Percentiles rank a stretch among this genome's conserved stretches.
Conservation (phyloP, 129 eudicot genomes). For the Oenanthe sinensis region DNA sequence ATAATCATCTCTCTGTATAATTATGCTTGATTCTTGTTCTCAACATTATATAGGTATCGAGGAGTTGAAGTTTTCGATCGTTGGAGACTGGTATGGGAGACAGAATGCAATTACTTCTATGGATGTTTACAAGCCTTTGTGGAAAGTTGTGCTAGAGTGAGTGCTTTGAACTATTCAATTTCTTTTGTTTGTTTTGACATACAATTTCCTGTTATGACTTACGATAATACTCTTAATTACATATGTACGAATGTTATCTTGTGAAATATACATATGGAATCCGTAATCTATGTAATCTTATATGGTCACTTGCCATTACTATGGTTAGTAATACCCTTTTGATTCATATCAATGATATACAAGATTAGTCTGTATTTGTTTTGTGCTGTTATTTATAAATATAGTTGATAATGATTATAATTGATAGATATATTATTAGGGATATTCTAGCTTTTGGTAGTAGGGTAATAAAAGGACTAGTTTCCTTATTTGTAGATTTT, state of each 20-base stretch:
- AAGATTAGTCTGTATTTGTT: not conserved
- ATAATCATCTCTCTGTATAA: not conserved
- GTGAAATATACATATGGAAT: not conserved
- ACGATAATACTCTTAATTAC: not conserved
- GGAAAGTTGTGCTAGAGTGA: slow-evolving; percentile 53
- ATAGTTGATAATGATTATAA: not conserved
- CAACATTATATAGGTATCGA: slow-evolving; percentile 29
- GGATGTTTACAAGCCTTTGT: slow-evolving; percentile 56
- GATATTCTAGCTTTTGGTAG: not conserved
- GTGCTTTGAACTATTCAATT: slow-evolving; percentile 17
- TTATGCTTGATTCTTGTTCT: not conserved
- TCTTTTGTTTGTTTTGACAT: not conserved
- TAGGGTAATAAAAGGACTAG: not conserved
- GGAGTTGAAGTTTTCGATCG: slow-evolving; percentile 42
- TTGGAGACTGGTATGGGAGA: slow-evolving; percentile 44
- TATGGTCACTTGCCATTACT: not conserved
- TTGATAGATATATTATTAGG: not conserved
- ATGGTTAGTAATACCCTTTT: not conserved
- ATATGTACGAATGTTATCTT: not conserved
- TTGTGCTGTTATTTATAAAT: not conserved
- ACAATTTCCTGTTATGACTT: not conserved
- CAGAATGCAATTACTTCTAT: slow-evolving; percentile 47
- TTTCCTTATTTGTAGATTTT: not conserved
- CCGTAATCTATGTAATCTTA: not conserved
- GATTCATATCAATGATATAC: not conserved